Base-by-base conservation (phyloP, 2,329 filamentous ascomycete species). In the Fonsecaea monophora region DNA sequence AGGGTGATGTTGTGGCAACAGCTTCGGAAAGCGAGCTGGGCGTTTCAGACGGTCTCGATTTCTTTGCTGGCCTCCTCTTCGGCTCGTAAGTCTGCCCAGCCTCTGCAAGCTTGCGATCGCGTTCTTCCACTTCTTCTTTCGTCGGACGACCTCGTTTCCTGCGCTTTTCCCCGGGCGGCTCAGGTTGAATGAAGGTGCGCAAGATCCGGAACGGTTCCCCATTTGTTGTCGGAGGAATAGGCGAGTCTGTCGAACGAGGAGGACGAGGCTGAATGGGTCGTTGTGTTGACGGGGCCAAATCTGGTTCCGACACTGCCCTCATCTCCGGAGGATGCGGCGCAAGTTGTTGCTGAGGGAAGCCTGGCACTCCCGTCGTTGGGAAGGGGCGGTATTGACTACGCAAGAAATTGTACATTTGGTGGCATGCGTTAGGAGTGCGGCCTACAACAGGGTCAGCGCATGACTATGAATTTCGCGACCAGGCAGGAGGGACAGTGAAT, bases 61-160 rank as follows among this genome's bases (percentile, higher is more conserved):
- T 73, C 65, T 73, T 73, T 6, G 68, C 32, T 13, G 71, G 63
- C 34, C 70, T 64, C 61, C 68, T 73, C 63, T 73, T 73, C 35
- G 70, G 71, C 59, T 72, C 66, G 54, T 73, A 73, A 38, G 66
- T 69, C 48, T 72, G 70, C 9, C 71, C 71, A 15, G 67, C 53
- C 42, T 67, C 66, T 8, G 70, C 70, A 13, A 73, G 67, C 53
- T 59, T 60, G 6, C 70, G 62, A 32, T 71, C 69, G 57, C 71
- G 71, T 62, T 72, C 70, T 61, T 71, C 71, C n/a, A 59, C 71
- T 34, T 72, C 71, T 62, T 71, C 70, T 53, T 72, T 73, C n/a
- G 67, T 73, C 35, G 71, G 71, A 18, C 71, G 70, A 18, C 71
- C 71, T 21, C 71, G 69, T 55, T 73, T 73, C 67, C 57, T 68